Conservation (phyloP, 495 filamentous ascomycete genomes). For the Parathielavia appendiculata region DNA sequence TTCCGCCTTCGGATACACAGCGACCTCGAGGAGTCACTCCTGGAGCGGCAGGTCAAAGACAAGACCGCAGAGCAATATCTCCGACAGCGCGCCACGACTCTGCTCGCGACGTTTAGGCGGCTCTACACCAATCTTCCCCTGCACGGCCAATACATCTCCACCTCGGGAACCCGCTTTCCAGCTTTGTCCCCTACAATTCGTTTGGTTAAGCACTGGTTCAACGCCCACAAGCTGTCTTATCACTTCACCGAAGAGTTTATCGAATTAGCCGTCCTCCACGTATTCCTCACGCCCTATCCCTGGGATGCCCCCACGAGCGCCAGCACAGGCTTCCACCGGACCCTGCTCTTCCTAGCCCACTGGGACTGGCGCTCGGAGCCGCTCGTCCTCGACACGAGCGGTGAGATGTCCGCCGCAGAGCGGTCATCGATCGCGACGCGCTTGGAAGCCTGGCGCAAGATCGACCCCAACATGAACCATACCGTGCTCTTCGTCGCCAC, state of each 20-base stretch:
- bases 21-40: slow-evolving; percentile 76
- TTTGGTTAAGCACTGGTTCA: slow-evolving; percentile 88
- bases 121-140: slow-evolving; percentile 67
- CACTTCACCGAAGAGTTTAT: slow-evolving; percentile 76
- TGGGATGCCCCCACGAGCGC: slow-evolving; percentile 73
- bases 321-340: slow-evolving; percentile 76
- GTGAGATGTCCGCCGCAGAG: slow-evolving; percentile 49
- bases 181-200: slow-evolving; percentile 78
- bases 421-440: slow-evolving; percentile 60
- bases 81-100: slow-evolving; percentile 60
- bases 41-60: slow-evolving; percentile 73
- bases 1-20: slow-evolving; percentile 69
- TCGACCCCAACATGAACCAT: slow-evolving; percentile 83
- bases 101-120: slow-evolving; percentile 65
- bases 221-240: slow-evolving; percentile 66
- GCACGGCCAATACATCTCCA: slow-evolving; percentile 72
- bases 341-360: slow-evolving; percentile 65
- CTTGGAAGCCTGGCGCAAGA: slow-evolving; percentile 73
- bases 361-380: slow-evolving; percentile 92
- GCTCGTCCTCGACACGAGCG: slow-evolving; percentile 67
- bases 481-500: slow-evolving; percentile 78
- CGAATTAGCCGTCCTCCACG: slow-evolving; percentile 68
- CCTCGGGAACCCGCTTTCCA: slow-evolving; percentile 74
- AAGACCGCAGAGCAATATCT: slow-evolving; percentile 54
- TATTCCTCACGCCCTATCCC: slow-evolving; percentile 77